These are phyloP conservation scores for Cruciata laevipes DNA, from an alignment of 257 asterid genomes.

Conservation along the genomic window DNA sequence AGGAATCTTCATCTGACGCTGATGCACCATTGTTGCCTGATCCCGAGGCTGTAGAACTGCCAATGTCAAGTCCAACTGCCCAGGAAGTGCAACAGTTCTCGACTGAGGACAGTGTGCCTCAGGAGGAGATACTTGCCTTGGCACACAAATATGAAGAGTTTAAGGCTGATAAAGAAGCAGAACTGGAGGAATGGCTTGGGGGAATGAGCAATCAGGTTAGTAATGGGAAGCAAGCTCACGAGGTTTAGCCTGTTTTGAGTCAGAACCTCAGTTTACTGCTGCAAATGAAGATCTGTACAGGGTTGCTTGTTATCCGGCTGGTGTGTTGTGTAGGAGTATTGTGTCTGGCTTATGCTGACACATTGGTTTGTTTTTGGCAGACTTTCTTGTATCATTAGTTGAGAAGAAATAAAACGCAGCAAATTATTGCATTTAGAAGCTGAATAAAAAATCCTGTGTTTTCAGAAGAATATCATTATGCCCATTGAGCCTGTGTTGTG, in stretches of 20 bases:
- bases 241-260: constrained; percentile 2
- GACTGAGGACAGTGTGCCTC: constrained; percentile 33
- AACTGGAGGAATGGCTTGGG: constrained; percentile 80
- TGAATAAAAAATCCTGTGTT: background rate
- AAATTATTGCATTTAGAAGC: background rate
- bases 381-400: constrained; percentile 4
- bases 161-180: constrained; percentile 69
- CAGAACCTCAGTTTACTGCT: background rate
- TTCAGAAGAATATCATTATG: background rate
- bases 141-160: constrained; percentile 55
- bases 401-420: background rate
- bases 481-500: no score
- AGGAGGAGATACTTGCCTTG: constrained; percentile 38
- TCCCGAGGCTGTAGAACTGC: constrained; percentile 34
- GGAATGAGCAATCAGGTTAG: constrained; percentile 21
- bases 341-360: background rate
- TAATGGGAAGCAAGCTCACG: constrained; percentile 7
- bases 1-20: constrained; percentile 14
- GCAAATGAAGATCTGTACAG: background rate
- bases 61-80: constrained; percentile 30
- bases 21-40: constrained; percentile 21
- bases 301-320: background rate
- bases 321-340: background rate
- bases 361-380: constrained; percentile 1
- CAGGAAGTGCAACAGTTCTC: constrained; percentile 46